Evolutionary conservation across 2,329 filamentous ascomycete species (phyloP).

Genomic region (Leptographium lundbergii): DNA sequence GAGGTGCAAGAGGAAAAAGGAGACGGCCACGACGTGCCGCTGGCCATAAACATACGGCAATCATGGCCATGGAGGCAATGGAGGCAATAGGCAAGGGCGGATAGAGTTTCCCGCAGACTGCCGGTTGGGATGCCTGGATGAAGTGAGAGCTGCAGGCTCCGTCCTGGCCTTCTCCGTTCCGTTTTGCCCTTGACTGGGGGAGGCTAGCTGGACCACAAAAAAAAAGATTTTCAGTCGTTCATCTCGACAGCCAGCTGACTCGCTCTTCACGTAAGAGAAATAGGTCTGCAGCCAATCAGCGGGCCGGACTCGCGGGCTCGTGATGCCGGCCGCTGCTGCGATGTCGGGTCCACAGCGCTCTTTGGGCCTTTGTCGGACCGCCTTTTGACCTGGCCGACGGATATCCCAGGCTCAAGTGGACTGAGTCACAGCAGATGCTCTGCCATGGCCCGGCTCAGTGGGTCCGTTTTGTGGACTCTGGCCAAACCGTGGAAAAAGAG

Average conservation of each 20-base stretch:
- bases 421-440: background rate
- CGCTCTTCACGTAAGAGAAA: slow-evolving; percentile 5
- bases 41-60: background rate
- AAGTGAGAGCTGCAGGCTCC: background rate
- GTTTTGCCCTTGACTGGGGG: background rate
- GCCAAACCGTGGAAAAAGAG: background rate
- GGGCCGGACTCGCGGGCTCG: background rate
- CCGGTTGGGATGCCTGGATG: too few species aligned
- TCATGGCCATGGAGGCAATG: too few species aligned
- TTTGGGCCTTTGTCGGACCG: background rate
- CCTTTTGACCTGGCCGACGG: background rate
- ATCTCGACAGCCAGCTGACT: slow-evolving; percentile 5
- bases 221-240: background rate
- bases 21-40: background rate
- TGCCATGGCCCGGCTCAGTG: background rate
- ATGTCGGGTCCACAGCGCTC: slow-evolving; percentile 2
- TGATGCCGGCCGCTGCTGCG: slow-evolving; percentile 3
- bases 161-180: background rate
- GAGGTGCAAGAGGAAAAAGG: background rate
- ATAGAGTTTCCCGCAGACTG: too few species aligned
- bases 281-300: slow-evolving; percentile 2
- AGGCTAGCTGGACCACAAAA: background rate
- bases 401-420: background rate
- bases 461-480: background rate
- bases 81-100: too few species aligned